phyloP scores from a whole-genome alignment of 192 early-diverging fungal genomes.

The Diversispora eburnea region DNA sequence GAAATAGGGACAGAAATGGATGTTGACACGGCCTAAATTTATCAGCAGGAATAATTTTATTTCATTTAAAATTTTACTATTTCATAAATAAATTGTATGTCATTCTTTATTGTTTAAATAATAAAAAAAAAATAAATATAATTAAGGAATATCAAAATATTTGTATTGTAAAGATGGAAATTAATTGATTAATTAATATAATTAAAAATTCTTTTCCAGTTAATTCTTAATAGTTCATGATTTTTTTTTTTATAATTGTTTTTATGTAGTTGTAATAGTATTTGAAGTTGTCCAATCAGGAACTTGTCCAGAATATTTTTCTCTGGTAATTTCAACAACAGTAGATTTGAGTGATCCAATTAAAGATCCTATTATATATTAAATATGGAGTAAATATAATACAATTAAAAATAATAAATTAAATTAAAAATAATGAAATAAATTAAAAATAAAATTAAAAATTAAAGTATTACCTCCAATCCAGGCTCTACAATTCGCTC shows the following conservation, averaged over 20 bases:
- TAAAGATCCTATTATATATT: constrained; percentile 54
- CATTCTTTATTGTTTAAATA: too few species aligned
- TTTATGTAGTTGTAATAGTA: not conserved
- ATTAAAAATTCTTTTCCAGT: not conserved
- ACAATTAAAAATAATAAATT: not conserved
- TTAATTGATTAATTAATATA: too few species aligned
- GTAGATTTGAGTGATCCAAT: constrained; percentile 72
- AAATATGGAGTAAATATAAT: not conserved
- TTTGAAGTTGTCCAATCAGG: constrained; percentile 60
- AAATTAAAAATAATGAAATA: constrained; percentile 9
- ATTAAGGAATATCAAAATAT: too few species aligned
- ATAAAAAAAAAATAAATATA: too few species aligned
- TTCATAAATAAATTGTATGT: not conserved
- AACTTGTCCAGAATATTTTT: constrained; percentile 61
- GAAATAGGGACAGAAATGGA: constrained; percentile 2
- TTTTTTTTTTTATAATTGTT: not conserved
- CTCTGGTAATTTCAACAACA: constrained; percentile 60
- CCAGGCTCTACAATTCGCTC: constrained; percentile 70
- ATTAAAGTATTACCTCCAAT: constrained; percentile 57
- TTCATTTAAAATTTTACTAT: not conserved
- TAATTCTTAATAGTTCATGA: not conserved
- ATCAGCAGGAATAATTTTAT: not conserved
- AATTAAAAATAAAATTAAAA: not conserved
- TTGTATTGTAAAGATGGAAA: too few species aligned
- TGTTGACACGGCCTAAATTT: not conserved